Evolutionary conservation across 768 basidiomycete species (phyloP).

Genomic region (Leucocoprinus birnbaumii): DNA sequence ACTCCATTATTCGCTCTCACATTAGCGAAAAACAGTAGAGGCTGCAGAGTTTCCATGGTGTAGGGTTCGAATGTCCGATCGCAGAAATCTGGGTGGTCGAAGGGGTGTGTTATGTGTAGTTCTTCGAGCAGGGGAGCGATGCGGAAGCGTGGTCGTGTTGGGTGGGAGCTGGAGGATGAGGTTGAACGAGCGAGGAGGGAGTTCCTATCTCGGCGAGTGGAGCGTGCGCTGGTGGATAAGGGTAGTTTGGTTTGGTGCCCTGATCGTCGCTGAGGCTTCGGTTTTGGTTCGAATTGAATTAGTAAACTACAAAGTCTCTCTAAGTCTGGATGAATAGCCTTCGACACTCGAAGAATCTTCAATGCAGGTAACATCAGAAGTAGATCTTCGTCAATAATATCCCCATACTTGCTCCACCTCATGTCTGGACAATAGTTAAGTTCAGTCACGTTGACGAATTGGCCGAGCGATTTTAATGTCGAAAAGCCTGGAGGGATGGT

Average conservation of each 20-base stretch:
- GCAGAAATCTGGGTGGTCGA: constrained; percentile 2
- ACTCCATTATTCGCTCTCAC: constrained; percentile 10
- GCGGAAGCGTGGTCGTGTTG: neutral
- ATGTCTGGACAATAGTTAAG: constrained; percentile 9
- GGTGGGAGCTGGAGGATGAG: neutral
- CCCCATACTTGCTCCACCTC: constrained; percentile 4
- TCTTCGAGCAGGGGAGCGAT: constrained; percentile 9
- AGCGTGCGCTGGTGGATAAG: neutral
- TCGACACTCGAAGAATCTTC: constrained; percentile 6
- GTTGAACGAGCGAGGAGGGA: too few species aligned
- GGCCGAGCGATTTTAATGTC: constrained; percentile 1
- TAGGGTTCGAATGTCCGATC: neutral
- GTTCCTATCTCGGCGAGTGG: too few species aligned
- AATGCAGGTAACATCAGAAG: constrained; percentile 5
- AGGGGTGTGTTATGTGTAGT: neutral
- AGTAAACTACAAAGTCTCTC: constrained; percentile 4
- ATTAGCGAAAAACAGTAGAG: constrained; percentile 4
- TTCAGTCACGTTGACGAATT: constrained; percentile 5
- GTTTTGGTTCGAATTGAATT: neutral
- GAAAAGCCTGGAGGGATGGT: constrained; percentile 2
- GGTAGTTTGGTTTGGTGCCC: neutral
- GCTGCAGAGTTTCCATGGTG: neutral
- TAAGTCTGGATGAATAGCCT: neutral
- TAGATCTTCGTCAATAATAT: constrained; percentile 5
- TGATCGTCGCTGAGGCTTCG: neutral